These are phyloP conservation scores for Erodium texanum DNA, from an alignment of 441 rosid species.

Conservation along the genomic window DNA sequence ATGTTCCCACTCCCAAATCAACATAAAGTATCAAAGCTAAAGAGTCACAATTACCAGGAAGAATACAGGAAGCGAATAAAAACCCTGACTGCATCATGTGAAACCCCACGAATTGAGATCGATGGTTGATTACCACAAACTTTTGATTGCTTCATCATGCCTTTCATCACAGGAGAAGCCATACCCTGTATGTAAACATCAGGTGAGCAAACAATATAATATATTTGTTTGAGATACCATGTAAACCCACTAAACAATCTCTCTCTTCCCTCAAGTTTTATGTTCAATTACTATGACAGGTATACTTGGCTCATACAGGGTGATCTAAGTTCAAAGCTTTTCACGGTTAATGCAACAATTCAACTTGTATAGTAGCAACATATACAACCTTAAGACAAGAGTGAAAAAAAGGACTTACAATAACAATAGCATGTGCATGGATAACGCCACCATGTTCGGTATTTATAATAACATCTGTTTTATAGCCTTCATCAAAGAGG, in stretches of 20 bases:
- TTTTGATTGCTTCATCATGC: conserved; percentile 56
- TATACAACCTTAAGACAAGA: neutral
- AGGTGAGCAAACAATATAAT: conserved; percentile 3
- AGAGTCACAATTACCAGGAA: conserved; percentile 43
- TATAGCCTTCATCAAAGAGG: conserved; percentile 64
- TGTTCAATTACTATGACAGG: neutral
- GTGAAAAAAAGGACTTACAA: conserved; percentile 40
- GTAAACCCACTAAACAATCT: neutral
- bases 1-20: no score
- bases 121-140: conserved; percentile 28
- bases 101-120: conserved; percentile 63
- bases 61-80: conserved; percentile 77
- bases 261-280: neutral
- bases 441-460: conserved; percentile 45
- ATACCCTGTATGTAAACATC: conserved; percentile 41
- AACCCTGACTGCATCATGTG: conserved; percentile 58
- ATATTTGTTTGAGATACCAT: conserved; percentile 9
- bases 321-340: no score
- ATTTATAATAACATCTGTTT: conserved; percentile 52
- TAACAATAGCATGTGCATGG: conserved; percentile 60
- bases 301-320: no score
- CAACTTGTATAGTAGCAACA: neutral
- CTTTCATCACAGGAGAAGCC: conserved; percentile 76
- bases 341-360: no score
- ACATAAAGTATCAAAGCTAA: neutral